These are phyloP conservation scores for Chrysopogon serrulatus DNA, from an alignment of 176 grass and related monocot species.

Conservation along the genomic window DNA sequence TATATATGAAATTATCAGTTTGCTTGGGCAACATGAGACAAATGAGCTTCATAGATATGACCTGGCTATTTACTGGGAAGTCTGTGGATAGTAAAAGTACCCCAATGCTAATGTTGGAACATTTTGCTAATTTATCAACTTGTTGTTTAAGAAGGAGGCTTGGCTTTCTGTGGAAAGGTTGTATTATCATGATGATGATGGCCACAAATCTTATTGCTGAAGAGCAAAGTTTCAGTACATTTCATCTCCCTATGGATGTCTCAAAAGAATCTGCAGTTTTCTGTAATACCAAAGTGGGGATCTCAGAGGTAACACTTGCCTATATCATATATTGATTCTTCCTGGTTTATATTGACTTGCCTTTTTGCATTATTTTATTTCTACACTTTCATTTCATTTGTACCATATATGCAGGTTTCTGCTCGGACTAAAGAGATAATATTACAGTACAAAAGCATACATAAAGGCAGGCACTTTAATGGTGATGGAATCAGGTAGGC, in stretches of 20 bases:
- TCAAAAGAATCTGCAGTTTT: slow-evolving; percentile 1
- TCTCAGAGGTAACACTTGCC: slow-evolving; percentile 5
- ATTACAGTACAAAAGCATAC: slow-evolving; percentile 8
- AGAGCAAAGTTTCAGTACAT: slow-evolving; percentile 10
- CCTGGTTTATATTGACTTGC: neutral
- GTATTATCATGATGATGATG: slow-evolving; percentile 65
- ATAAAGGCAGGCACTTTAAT: neutral
- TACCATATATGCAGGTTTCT: slow-evolving; percentile 1
- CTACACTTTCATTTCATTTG: neutral
- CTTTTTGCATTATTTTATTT: neutral
- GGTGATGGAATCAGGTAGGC: slow-evolving; percentile 22
- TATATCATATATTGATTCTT: neutral
- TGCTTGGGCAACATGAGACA: slow-evolving; percentile 24
- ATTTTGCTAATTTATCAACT: slow-evolving; percentile 47
- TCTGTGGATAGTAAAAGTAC: neutral
- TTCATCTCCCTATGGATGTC: slow-evolving; percentile 9
- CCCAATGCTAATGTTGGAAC: slow-evolving; percentile 32
- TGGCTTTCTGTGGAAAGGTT: slow-evolving; percentile 51
- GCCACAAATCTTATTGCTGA: slow-evolving; percentile 53
- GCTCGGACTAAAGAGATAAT: slow-evolving; percentile 8
- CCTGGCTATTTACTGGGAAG: slow-evolving; percentile 7
- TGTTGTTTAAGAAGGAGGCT: slow-evolving; percentile 43
- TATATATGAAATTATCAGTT: slow-evolving; percentile 5
- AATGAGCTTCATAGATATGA: slow-evolving; percentile 25
- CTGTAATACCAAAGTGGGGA: neutral